Evolutionary conservation across 306 rosid genomes (phyloP).

Genomic region (Cicer arietinum): DNA sequence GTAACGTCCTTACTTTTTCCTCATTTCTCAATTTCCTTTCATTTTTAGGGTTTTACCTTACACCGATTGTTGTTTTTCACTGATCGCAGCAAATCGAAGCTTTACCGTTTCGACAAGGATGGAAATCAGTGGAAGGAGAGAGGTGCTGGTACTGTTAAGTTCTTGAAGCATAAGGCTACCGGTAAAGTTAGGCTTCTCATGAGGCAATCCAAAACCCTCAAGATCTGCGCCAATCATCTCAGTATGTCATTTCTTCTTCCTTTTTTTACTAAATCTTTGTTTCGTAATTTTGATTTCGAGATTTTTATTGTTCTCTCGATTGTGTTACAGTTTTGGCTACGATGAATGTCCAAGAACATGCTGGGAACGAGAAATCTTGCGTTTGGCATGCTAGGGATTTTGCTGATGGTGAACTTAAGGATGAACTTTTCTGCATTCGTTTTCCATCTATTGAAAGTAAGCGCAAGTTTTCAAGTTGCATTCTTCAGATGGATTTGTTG

Average conservation of each 20-base stretch:
- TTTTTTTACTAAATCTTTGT: neutral
- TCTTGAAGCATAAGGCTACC: constrained; percentile 74
- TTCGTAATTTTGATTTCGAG: constrained; percentile 2
- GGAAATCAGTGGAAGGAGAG: constrained; percentile 99
- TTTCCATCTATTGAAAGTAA: constrained; percentile 92
- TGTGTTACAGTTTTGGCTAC: constrained; percentile 64
- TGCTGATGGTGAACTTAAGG: constrained; percentile 95
- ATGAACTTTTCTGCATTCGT: constrained; percentile 95
- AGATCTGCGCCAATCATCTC: constrained; percentile 99
- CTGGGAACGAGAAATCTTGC: constrained; percentile 92
- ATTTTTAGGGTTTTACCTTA: neutral
- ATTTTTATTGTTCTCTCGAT: neutral
- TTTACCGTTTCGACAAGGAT: constrained; percentile 88
- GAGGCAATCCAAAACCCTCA: constrained; percentile 98
- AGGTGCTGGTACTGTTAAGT: constrained; percentile 89
- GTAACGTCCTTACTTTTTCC: constrained; percentile 44
- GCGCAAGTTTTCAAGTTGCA: constrained; percentile 15
- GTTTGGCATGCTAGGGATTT: constrained; percentile 97
- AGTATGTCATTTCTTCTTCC: constrained; percentile 47
- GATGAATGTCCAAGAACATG: constrained; percentile 90
- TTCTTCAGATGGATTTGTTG: neutral
- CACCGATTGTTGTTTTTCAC: constrained; percentile 15
- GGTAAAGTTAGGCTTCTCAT: constrained; percentile 92
- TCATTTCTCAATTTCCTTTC: neutral
- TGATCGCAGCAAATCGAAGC: constrained; percentile 77